Evolutionary conservation across 129 eudicot genomes (phyloP), one percentile per base, ranked within the genome.

Genomic region (Deinandra increscens): DNA sequence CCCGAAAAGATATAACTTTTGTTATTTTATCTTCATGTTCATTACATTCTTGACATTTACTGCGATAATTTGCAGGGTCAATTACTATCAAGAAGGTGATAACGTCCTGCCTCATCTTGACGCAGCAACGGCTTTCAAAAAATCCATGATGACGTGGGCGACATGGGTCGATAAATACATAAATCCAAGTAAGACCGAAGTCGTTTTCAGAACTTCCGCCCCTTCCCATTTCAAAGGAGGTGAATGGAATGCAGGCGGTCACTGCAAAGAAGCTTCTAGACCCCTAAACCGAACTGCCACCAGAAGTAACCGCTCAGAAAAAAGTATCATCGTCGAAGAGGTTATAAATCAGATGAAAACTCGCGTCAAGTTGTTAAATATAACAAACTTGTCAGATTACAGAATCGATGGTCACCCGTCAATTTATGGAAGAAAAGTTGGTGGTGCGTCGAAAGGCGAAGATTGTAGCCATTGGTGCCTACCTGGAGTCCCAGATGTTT

Each of bases 381-480:
- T 93, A 79, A 89, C 95, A 0, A 38, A 68, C 12, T 69, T 93
- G 67, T 93, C 99, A 3, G 91, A 79, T 71, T 93, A 93, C 66
- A 85, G 99, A 64, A 79, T 83, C 43, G 99, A 93, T 82, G 99
- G 87, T 44, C 99, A 93, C 71, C 99, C 99, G 14, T 93, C 99
- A 1, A 56, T 83, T 36, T 89, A 89, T 64, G 99, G 99, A 46
- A 83, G 80, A 72, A 88, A 59, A 56, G 43, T 74, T 14, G 66
- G 81, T 8, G 79, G 73, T 56, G 36, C 69, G 1, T 54, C 74
- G 1, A 82, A 88, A 4, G 85, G 82, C 51, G 88, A 93, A 85
- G 99, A 93, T 83, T 93, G 99, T 73, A 93, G 99, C 82, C 99
- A 93, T 71, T 93, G 99, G 99, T 93, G 99, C 60, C 83, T 93